A percentile compares a stretch with the other conserved stretches of the same genome.
Evolutionary conservation across 2,329 filamentous ascomycete species (phyloP).

Genomic region (Zymoseptoria ardabiliae): DNA sequence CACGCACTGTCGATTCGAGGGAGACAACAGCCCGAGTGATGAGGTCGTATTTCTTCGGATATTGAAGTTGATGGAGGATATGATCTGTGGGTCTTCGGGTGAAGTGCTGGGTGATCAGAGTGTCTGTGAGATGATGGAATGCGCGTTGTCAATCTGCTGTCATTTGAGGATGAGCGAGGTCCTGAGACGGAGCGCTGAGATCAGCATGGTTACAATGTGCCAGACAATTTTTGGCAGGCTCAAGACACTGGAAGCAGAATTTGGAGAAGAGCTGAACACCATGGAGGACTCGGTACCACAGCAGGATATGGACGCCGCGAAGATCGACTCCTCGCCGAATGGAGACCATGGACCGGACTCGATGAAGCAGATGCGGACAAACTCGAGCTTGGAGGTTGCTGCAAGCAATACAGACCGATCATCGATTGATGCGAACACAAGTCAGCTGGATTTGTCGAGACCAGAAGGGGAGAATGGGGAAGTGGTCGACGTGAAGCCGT

Average conservation of each 20-base stretch:
- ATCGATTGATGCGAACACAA: slow-evolving; percentile 33
- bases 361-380: slow-evolving; percentile 38
- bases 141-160: slow-evolving; percentile 92
- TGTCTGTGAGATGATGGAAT: slow-evolving; percentile 99
- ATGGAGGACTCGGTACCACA: slow-evolving; percentile 57
- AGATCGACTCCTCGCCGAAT: slow-evolving; percentile 62
- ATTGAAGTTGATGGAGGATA: slow-evolving; percentile 94
- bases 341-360: slow-evolving; percentile 38
- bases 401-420: slow-evolving; percentile 22
- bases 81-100: slow-evolving; percentile 89
- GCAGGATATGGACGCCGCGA: slow-evolving; percentile 65
- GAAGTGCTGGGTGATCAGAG: slow-evolving; percentile 95
- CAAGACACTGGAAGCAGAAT: slow-evolving; percentile 73
- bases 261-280: slow-evolving; percentile 55
- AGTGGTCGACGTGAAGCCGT: slow-evolving; percentile 64
- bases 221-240: slow-evolving; percentile 95
- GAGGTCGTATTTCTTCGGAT: slow-evolving; percentile 94
- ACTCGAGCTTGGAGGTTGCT: slow-evolving; percentile 53
- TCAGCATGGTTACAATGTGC: slow-evolving; percentile 98
- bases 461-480: slow-evolving; percentile 32
- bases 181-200: slow-evolving; percentile 82
- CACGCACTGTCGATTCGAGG: slow-evolving; percentile 95
- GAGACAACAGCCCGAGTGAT: slow-evolving; percentile 87
- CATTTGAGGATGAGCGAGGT: slow-evolving; percentile 87
- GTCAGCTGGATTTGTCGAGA: slow-evolving; percentile 38